Evolutionary conservation across 2,329 filamentous ascomycete genomes (phyloP).

Genomic region (Colletotrichum sp.): DNA sequence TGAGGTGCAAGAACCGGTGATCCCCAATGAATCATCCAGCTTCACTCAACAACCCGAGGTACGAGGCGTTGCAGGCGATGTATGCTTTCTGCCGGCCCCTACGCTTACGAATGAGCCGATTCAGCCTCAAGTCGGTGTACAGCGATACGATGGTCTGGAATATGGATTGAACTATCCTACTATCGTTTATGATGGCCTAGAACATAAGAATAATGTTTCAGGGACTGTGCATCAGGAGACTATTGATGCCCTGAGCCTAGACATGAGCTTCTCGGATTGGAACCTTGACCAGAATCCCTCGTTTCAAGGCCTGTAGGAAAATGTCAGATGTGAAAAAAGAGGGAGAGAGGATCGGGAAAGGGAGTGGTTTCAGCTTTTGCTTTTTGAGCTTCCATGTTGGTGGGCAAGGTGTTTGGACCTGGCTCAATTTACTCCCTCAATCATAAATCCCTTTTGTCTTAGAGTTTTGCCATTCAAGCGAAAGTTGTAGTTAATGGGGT

Average conservation of each 20-base stretch:
- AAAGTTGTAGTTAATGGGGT: no score
- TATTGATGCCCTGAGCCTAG: no score
- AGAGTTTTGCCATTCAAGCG: no score
- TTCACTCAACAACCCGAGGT: rapidly evolving
- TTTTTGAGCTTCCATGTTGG: no score
- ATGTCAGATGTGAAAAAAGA: no score
- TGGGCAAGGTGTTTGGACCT: rapidly evolving
- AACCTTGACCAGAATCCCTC: background rate
- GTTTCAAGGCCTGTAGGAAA: background rate
- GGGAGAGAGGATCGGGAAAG: no score
- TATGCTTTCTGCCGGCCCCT: rapidly evolving
- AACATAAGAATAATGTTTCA: no score
- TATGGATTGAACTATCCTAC: no score
- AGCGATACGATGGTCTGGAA: rapidly evolving
- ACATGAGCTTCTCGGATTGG: background rate
- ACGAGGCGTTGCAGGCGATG: rapidly evolving
- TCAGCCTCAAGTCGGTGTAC: background rate
- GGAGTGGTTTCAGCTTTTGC: no score
- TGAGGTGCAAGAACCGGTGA: rapidly evolving
- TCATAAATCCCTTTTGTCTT: background rate
- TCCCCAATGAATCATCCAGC: rapidly evolving
- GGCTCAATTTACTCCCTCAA: no score
- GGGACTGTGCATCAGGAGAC: no score
- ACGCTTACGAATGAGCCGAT: rapidly evolving
- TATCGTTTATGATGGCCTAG: rapidly evolving